phyloP scores from a whole-genome alignment of 1,139 yeast genomes.

The Candida pseudocylindracea region DNA sequence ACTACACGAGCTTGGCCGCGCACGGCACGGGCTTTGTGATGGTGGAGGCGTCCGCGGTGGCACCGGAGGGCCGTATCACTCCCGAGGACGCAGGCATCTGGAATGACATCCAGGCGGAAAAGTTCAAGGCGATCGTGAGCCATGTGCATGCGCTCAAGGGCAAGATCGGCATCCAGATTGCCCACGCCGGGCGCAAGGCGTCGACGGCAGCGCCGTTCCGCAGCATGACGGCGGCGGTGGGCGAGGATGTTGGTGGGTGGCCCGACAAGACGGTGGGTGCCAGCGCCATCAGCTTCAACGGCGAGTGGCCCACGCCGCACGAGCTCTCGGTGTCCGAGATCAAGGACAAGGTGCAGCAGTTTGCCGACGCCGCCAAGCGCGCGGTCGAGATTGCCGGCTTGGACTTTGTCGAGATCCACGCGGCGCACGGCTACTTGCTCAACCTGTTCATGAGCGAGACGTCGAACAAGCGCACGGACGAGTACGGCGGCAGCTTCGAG shows the following conservation, averaged over 20 bases:
- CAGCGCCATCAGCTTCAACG: constrained; percentile 15
- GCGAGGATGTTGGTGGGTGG: constrained; percentile 26
- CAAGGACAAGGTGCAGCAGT: constrained; percentile 10
- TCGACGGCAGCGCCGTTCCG: constrained; percentile 13
- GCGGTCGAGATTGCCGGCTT: constrained; percentile 35
- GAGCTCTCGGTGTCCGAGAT: constrained; percentile 14
- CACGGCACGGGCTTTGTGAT: constrained; percentile 28
- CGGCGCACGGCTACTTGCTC: constrained; percentile 46
- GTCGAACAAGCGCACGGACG: constrained; percentile 37
- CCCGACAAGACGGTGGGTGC: constrained; percentile 21
- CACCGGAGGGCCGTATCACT: constrained; percentile 19
- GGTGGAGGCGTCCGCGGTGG: constrained; percentile 27
- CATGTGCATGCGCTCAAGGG: constrained; percentile 30
- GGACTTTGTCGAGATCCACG: constrained; percentile 48
- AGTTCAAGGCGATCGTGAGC: constrained; percentile 25
- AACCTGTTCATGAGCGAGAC: constrained; percentile 29
- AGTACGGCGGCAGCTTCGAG: constrained; percentile 46
- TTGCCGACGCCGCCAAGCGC: constrained; percentile 20
- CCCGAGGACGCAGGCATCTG: constrained; percentile 26
- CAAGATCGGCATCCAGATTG: constrained; percentile 27
- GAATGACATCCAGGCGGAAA: constrained; percentile 25
- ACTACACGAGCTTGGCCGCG: constrained; percentile 21
- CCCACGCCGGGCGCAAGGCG: constrained; percentile 36
- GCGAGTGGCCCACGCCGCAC: constrained; percentile 9
- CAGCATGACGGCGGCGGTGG: constrained; percentile 4